These are phyloP conservation scores for Corrigiola litoralis DNA, from an alignment of 179 eudicot species.

Conservation along the genomic window DNA sequence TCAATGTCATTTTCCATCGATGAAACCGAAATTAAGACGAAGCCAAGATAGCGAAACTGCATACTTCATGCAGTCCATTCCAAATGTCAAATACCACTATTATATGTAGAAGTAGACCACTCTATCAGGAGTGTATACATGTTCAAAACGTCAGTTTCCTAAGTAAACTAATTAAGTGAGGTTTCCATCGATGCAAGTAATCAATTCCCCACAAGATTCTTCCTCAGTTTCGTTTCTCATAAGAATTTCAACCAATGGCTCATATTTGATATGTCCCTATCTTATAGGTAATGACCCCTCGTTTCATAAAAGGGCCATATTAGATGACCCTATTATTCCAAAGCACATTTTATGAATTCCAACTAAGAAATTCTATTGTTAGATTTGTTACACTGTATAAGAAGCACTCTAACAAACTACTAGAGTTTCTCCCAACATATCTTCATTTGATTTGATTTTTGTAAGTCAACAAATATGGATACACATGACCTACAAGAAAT, in stretches of 20 bases:
- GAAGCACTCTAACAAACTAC: too few species aligned
- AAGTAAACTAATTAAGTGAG: not conserved
- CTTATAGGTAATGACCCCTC: constrained; percentile 17
- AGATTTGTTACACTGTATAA: too few species aligned
- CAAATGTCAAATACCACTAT: not conserved
- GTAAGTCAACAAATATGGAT: constrained; percentile 25
- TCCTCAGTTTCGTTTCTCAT: not conserved
- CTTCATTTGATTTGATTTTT: not conserved
- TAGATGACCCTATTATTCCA: not conserved
- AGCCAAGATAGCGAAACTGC: not conserved
- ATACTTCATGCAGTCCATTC: not conserved
- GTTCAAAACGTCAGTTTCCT: too few species aligned
- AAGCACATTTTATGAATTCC: not conserved
- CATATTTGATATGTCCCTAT: not conserved
- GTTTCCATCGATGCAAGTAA: not conserved
- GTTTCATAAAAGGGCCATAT: constrained; percentile 7
- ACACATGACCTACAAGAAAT: constrained; percentile 17
- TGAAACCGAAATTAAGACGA: not conserved
- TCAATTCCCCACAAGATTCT: constrained; percentile 10
- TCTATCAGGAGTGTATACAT: too few species aligned
- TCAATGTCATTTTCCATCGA: not conserved
- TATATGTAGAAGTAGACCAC: too few species aligned
- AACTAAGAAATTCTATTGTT: not conserved
- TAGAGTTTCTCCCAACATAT: not conserved
- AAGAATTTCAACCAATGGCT: constrained; percentile 7